Evolutionary conservation across 148 eudicot species (phyloP), one percentile per base, ranked within the genome.

Genomic region (Arbutus unedo): DNA sequence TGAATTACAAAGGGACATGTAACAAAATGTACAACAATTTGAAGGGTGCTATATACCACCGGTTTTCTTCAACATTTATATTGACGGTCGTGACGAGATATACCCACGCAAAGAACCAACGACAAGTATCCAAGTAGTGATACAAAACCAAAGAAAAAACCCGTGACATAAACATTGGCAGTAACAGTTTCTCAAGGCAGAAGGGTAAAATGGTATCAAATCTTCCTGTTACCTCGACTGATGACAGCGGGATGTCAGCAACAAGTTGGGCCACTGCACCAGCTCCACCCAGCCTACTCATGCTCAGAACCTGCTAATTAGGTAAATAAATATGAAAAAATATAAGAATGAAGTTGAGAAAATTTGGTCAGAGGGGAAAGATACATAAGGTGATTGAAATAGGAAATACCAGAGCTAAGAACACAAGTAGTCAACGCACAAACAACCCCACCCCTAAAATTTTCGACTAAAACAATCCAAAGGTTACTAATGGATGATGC

Each of bases 241-340:
- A 76, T n/a, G 88, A 88, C 8, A 82, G 45, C 21, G 96, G 94
- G 56, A 91, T 90, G 80, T 93, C 97, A 6, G 94, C 92, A 19
- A 91, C 94, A 75, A 93, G 92, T 79, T 91, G 97, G 18, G 93
- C 93, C 75, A 89, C 94, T 25, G 93, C 94, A 73, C 97, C 93
- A 56, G 92, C 92, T 72, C 92, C 97, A 18, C 97, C 88, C 21
- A 84, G 86, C 82, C 88, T 81, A 87, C 86, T 87, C 86, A 87
- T 87, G 84, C 88, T 87, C 49, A 86, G 85, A 48, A 86, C 88
- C 88, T 86, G 81, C 44, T 31, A 74, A 57, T 51, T 79, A 64
- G 66, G 41, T 4, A 23, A 60, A 76, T 82, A 19, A 62, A 3
- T 53, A 70, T 31, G 43, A 2, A 25, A 25, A 44, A 72, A 47